Evolutionary conservation across 2,329 filamentous ascomycete genomes (phyloP).

Genomic region (Scedosporium apiospermum): DNA sequence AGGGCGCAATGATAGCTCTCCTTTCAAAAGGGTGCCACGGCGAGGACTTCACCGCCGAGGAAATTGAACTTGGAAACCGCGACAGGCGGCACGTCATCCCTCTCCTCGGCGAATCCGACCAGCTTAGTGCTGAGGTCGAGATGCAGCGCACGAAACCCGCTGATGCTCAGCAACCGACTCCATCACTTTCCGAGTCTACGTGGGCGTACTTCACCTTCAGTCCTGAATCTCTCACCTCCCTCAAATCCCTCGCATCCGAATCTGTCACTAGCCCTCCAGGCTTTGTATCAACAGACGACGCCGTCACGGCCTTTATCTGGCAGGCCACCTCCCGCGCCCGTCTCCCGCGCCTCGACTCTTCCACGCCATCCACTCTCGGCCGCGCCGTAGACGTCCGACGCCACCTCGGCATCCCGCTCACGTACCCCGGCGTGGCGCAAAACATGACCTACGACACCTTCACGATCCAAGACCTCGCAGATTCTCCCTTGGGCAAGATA

Average conservation of each 20-base stretch:
- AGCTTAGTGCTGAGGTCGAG: conserved; percentile 23
- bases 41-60: conserved; percentile 34
- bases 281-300: conserved; percentile 45
- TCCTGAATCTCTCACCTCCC: conserved; percentile 19
- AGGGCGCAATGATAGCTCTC: conserved; percentile 33
- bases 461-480: conserved; percentile 18
- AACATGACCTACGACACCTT: conserved; percentile 32
- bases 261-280: conserved; percentile 11
- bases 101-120: conserved; percentile 19
- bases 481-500: conserved; percentile 22
- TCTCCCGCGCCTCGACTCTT: conserved; percentile 19
- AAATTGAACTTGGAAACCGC: conserved; percentile 32
- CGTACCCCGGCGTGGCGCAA: conserved; percentile 38
- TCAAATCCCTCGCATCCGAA: conserved; percentile 29
- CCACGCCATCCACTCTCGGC: conserved; percentile 22
- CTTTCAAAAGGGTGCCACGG: conserved; percentile 37
- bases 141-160: conserved; percentile 18
- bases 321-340: conserved; percentile 31
- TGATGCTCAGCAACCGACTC: not conserved
- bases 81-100: conserved; percentile 26
- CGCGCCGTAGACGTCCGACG: conserved; percentile 40
- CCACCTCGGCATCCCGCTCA: conserved; percentile 27
- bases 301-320: conserved; percentile 41
- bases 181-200: conserved; percentile 17
- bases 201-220: conserved; percentile 38